Evolutionary conservation across 352 stramenopile species (phyloP), one percentile per base, ranked within the genome.

Genomic region (Halophytophthora batemanensis): DNA sequence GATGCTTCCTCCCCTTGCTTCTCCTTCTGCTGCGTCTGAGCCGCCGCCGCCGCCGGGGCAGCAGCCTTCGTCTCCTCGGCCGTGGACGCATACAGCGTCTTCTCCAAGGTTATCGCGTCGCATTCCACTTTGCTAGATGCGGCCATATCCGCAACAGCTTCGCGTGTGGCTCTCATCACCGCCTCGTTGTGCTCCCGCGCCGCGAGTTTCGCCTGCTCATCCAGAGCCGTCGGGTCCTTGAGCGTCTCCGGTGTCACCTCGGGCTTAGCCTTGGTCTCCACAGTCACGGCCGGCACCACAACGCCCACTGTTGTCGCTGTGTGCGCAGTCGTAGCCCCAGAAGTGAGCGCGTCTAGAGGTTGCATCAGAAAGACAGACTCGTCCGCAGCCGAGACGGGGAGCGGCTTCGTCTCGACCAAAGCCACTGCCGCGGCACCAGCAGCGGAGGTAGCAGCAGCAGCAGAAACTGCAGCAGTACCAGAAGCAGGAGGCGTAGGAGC

Each of bases 121-220:
- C 3, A 35, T 64, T 5, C 61, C 31, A 65, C 45, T 0, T 22
- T 23, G 17, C 25, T 33, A 15, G 42, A 17, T 25, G 19, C 35
- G 4, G 22, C 21, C 7, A 61, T 53, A 13, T 59, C 64, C 21
- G 52, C 63, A 4, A 52, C 57, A 12, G 62, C 50, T 44, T 57
- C 63, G 31, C 53, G 51, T 17, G 45, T 34, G n/a, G 25, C 25
- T 31, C 28, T 49, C 46, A 73, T 38, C 22, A 56, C 63, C n/a
- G 66, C 66, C 40, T 67, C 60, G 36, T 79, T 79, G 39, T 74
- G 58, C 57, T 78, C 58, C 28, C 63, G 45, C 44, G 55, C 56
- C 28, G 68, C 64, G 37, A 71, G 48, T 31, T 76, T 63, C 39
- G 60, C 63, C 47, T 82, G 66, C 44, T 78, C 64, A 44, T 74